phyloP scores from a whole-genome alignment of 2,329 filamentous ascomycete genomes.

The Arthrobotrys pseudoclavata region DNA sequence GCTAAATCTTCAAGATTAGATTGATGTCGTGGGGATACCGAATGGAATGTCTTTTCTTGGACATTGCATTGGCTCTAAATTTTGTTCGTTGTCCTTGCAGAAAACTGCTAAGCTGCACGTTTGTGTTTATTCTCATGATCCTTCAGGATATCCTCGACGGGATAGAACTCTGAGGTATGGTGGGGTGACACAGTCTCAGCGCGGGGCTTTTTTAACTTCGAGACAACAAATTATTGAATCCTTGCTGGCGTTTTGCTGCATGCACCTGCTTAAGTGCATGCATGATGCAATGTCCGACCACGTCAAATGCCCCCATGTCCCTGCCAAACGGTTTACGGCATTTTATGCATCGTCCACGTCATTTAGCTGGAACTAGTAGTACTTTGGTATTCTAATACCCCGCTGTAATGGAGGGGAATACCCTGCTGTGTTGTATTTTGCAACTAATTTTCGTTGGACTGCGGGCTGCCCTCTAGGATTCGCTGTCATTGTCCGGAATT shows the following conservation, averaged over 20 bases:
- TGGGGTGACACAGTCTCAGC: background rate
- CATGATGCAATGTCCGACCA: constrained; percentile 42
- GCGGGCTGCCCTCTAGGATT: background rate
- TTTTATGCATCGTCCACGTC: constrained; percentile 18
- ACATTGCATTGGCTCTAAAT: background rate
- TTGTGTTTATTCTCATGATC: background rate
- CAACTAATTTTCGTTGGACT: background rate
- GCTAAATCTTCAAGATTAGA: background rate
- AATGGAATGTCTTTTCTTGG: background rate
- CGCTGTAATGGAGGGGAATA: background rate
- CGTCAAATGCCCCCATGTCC: background rate
- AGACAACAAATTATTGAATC: too few species aligned
- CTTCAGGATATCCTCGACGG: constrained; percentile 8
- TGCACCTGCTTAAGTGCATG: background rate
- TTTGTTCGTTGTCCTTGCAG: constrained; percentile 1
- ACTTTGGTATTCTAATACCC: background rate
- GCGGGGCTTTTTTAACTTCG: background rate
- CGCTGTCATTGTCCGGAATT: background rate
- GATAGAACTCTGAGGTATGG: background rate
- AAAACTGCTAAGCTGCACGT: background rate
- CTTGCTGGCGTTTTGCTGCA: constrained; percentile 10
- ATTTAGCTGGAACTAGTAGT: background rate
- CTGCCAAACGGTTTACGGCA: background rate
- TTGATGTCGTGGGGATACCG: background rate
- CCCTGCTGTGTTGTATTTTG: background rate